Base-by-base conservation (phyloP, 148 eudicot species). In the Arbutus unedo region DNA sequence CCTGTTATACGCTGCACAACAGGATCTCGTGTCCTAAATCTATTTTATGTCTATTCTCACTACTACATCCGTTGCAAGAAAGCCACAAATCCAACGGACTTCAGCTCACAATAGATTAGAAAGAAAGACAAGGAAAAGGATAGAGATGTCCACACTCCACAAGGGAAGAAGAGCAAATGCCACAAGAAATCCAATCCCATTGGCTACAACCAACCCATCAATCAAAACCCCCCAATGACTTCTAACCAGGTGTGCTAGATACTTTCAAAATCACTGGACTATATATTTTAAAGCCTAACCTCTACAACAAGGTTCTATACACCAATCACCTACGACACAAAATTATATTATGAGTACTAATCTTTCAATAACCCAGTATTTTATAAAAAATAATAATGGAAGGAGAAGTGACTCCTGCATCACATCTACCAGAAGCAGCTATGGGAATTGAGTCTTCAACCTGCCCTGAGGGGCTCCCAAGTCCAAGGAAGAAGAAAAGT, bases 161-260 rank as follows among this genome's bases (percentile, higher is more conserved):
- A 76, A 78, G 75, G 77, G 85, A 82, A 85, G 85, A 85, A 82
- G 79, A 84, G 85, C 82, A 79, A 88, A 84, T 80, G 78, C 83
- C 83, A 87, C 57, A 88, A 84, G 87, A 84, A 51, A 82, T 71
- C 77, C 78, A 86, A 82, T 66, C 86, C 90, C 85, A 88, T 81
- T 82, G 72, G 87, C 78, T 83, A 74, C 79, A 86, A 83, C 76
- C 53, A 85, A 59, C 86, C 83, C 21, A 81, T 85, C 86, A 90
- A 83, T 78, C 49, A 54, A 80, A 79, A 75, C 66, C 76, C 70
- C 70, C 78, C 85, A 82, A 79, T 83, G 73, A 84, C 86, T 77
- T 82, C 86, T 85, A 87, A 81, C 81, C 88, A 83, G 81, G 85
- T 71, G 49, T 56, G 80, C 54, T 25, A 82, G 68, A 51, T 79